phyloP scores from a whole-genome alignment of 305 asterid genomes.

The Striga hermonthica region DNA sequence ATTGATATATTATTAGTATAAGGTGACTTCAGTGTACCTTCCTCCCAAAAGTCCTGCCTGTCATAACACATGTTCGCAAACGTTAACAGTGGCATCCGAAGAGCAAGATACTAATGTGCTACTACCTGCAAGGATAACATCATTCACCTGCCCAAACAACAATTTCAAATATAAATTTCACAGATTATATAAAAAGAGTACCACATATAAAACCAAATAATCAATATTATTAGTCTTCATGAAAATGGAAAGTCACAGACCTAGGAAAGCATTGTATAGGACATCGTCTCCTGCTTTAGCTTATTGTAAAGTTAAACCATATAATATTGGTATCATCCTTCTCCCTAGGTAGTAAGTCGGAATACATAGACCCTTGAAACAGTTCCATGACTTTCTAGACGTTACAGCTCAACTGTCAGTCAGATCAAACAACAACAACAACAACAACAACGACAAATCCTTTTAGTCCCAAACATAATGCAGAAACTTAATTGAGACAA shows the following conservation, averaged over 20 bases:
- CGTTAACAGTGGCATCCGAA: constrained; percentile 95
- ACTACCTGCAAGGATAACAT: constrained; percentile 72
- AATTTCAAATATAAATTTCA: constrained; percentile 25
- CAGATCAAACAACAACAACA: too few relatives aligned
- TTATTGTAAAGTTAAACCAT: constrained; percentile 15
- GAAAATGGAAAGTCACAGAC: constrained; percentile 5
- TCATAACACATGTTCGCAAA: constrained; percentile 26
- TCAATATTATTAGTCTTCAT: neutral
- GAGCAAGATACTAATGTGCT: constrained; percentile 89
- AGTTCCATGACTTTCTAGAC: constrained; percentile 19
- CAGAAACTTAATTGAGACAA: too few relatives aligned
- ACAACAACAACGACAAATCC: too few relatives aligned
- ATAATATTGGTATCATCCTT: constrained; percentile 29
- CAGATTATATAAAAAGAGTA: neutral
- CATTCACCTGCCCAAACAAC: constrained; percentile 71
- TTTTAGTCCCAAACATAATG: too few relatives aligned
- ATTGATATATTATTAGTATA: too few relatives aligned
- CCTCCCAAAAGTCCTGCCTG: too few relatives aligned
- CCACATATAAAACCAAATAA: constrained; percentile 21
- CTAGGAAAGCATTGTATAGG: neutral
- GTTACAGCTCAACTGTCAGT: constrained; percentile 14
- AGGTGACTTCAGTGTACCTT: too few relatives aligned
- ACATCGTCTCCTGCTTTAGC: neutral
- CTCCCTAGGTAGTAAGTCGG: constrained; percentile 15
- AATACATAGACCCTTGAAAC: neutral